These are phyloP conservation scores for Paracamarosporium sp. DNA, from an alignment of 2,329 filamentous ascomycete species.

Conservation along the genomic window DNA sequence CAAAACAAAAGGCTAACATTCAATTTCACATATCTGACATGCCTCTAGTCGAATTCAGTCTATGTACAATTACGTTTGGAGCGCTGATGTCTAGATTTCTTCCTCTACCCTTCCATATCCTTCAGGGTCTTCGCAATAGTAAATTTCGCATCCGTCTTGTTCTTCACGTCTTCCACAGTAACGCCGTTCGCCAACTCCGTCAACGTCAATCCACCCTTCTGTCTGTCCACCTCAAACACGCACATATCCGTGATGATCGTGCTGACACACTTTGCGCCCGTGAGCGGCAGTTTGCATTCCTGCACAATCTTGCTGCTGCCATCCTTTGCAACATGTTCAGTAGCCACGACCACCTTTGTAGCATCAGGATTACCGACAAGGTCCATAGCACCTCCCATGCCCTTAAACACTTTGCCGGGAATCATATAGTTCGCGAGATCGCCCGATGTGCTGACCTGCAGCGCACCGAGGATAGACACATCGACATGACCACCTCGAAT, in stretches of 20 bases:
- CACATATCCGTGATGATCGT: constrained; percentile 50
- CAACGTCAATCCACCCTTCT: constrained; percentile 71
- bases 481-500: constrained; percentile 86
- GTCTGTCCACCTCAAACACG: constrained; percentile 70
- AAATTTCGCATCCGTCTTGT: constrained; percentile 87
- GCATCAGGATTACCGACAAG: constrained; percentile 80
- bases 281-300: constrained; percentile 54
- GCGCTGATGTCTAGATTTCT: neutral
- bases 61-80: neutral
- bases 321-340: constrained; percentile 95
- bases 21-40: neutral
- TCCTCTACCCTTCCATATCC: constrained; percentile 64
- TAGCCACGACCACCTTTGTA: constrained; percentile 90
- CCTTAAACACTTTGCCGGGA: constrained; percentile 85
- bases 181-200: constrained; percentile 86
- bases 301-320: constrained; percentile 90
- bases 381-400: constrained; percentile 92
- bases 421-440: constrained; percentile 94
- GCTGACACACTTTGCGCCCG: constrained; percentile 45
- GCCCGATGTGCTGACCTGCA: constrained; percentile 81
- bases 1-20: too few species aligned
- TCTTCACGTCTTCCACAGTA: constrained; percentile 83
- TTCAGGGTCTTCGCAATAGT: constrained; percentile 77
- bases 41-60: too few species aligned
- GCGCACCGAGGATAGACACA: constrained; percentile 86